Evolutionary conservation across 306 rosid species (phyloP).

Genomic region (Luffa aegyptiaca): DNA sequence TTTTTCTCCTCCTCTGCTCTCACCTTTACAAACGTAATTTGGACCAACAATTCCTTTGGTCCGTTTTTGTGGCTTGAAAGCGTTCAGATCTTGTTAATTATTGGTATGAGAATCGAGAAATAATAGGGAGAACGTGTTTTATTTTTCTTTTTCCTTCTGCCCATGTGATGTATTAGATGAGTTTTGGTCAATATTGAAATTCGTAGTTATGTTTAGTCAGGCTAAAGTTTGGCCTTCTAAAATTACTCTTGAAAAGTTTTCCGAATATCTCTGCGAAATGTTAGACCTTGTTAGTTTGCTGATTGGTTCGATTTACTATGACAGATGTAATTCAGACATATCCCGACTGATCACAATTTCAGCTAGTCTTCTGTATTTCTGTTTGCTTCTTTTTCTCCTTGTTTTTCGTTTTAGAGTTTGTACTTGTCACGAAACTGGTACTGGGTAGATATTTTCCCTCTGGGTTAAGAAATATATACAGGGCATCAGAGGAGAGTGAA

Average conservation of each 20-base stretch:
- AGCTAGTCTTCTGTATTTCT: not conserved
- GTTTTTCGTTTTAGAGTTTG: not conserved
- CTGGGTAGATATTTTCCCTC: not conserved
- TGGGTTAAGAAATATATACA: not conserved
- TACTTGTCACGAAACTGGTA: not conserved
- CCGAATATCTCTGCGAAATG: not conserved
- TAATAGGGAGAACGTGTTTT: constrained; percentile 6
- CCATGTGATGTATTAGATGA: constrained; percentile 1
- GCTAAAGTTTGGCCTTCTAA: not conserved
- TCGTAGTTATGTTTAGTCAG: not conserved
- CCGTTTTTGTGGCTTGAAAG: not conserved
- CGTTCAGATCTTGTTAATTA: not conserved
- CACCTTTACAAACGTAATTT: not conserved
- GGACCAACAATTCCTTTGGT: not conserved
- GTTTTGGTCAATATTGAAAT: not conserved
- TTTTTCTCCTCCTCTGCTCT: not conserved
- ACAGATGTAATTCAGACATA: not conserved
- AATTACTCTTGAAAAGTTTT: not conserved
- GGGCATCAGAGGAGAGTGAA: not conserved
- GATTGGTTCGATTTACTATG: not conserved
- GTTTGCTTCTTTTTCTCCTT: not conserved
- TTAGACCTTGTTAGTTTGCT: not conserved
- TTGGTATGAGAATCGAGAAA: not conserved
- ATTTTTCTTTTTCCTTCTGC: too few relatives aligned
- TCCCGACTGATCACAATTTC: not conserved